phyloP scores from a whole-genome alignment of 768 basidiomycete species.

The Russula dissimulans region DNA sequence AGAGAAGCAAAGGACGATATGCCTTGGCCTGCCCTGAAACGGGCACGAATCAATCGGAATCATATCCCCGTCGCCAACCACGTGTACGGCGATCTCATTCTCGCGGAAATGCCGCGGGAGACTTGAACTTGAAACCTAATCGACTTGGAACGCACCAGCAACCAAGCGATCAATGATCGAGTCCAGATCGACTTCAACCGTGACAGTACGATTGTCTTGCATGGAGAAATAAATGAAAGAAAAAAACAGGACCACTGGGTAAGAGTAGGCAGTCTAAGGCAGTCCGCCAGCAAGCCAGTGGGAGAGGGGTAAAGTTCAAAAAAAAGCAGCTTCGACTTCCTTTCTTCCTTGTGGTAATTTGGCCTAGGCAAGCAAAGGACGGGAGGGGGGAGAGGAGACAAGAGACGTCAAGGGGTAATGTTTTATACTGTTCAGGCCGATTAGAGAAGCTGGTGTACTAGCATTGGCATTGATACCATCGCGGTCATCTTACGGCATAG shows the following conservation, averaged over 20 bases:
- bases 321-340: too few relatives aligned
- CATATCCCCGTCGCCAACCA: too few relatives aligned
- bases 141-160: conserved; percentile 61
- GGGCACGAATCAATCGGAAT: too few relatives aligned
- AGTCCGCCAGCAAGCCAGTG: too few relatives aligned
- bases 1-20: too few relatives aligned
- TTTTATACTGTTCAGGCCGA: not conserved
- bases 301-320: too few relatives aligned
- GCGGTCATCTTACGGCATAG: not conserved
- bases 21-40: too few relatives aligned
- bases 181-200: conserved; percentile 86
- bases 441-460: not conserved
- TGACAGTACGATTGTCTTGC: conserved; percentile 56
- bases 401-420: not conserved
- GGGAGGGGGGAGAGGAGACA: not conserved
- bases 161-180: conserved; percentile 96
- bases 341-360: too few relatives aligned
- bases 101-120: not conserved
- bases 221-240: conserved; percentile 29
- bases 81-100: too few relatives aligned
- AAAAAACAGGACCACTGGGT: not conserved
- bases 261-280: too few relatives aligned
- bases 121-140: not conserved
- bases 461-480: not conserved
- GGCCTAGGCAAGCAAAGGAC: not conserved